Evolutionary conservation across 2,329 filamentous ascomycete species (phyloP), one percentile per base, ranked within the genome.

Genomic region (Exophiala lecanii-corni): DNA sequence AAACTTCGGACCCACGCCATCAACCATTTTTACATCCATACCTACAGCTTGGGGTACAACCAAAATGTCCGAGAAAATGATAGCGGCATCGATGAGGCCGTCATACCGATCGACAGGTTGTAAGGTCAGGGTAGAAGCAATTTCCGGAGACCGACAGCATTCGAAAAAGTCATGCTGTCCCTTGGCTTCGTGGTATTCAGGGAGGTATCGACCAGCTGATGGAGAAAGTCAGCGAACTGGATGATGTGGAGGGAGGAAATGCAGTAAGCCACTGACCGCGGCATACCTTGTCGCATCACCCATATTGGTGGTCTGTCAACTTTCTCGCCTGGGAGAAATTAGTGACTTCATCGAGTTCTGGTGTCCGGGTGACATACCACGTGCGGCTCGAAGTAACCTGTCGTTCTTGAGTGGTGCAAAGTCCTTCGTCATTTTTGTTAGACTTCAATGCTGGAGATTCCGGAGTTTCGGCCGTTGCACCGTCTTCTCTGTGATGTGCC

Each of bases 21-120:
- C 89, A 9, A 97, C 76, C 92, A 98, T 98, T 65, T 97, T 86
- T 19, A 98, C 92, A n/a, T 76, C 75, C 92, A 98, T 98, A 1
- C 92, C 92, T 80, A 98, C 86, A 21, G 92, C 92, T 70, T 98
- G 92, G 0, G 92, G 92, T 51, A 98, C 89, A 34, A 98, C 92
- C 26, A 98, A 79, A 54, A 98, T 98, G 63, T 98, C 92, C 43
- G 88, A 95, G 75, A 98, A 98, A 66, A 98, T 98, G 60, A 98
- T 98, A 47, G 92, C 89, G 19, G 33, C 91, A 66, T 98, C 92
- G 57, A 98, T 80, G 49, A 98, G 82, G 32, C 89, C 89, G 31
- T 77, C 82, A 62, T 82, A 98, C 40, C 92, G 88, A 57, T 96
- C 89, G 59, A 98, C 82, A 40, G 92, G 92, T 67, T 98, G 92